Evolutionary conservation across 2,329 filamentous ascomycete genomes (phyloP).

Genomic region (Fusarium sp.): DNA sequence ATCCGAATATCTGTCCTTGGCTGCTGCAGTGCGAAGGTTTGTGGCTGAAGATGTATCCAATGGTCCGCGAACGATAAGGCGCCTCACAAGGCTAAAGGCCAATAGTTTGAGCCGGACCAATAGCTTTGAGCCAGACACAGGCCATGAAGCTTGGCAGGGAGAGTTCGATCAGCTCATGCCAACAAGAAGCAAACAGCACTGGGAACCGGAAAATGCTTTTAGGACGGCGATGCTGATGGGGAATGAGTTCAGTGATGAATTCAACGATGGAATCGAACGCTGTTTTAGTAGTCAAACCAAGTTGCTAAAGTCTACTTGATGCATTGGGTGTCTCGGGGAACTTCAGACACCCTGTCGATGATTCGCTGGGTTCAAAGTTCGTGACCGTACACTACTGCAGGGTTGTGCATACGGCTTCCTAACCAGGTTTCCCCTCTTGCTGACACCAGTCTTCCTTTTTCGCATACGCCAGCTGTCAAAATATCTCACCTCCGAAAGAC

Average conservation of each 20-base stretch:
- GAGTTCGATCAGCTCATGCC: neutral
- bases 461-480: neutral
- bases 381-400: neutral
- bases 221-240: neutral
- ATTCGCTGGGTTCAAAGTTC: neutral
- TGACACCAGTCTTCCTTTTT: neutral
- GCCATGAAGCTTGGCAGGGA: neutral
- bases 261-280: neutral
- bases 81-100: neutral
- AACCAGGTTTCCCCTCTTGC: neutral
- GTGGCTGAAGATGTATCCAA: neutral
- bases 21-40: neutral
- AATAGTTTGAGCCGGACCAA: neutral
- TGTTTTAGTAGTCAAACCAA: neutral
- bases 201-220: neutral
- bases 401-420: neutral
- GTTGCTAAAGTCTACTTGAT: neutral
- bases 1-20: neutral
- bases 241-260: neutral
- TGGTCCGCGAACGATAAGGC: neutral
- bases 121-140: neutral
- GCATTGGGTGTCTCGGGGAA: neutral
- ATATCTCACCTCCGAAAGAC: neutral
- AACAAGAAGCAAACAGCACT: neutral
- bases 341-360: neutral